phyloP scores from a whole-genome alignment of 495 filamentous ascomycete species.

The Chaetomidium leptoderma region DNA sequence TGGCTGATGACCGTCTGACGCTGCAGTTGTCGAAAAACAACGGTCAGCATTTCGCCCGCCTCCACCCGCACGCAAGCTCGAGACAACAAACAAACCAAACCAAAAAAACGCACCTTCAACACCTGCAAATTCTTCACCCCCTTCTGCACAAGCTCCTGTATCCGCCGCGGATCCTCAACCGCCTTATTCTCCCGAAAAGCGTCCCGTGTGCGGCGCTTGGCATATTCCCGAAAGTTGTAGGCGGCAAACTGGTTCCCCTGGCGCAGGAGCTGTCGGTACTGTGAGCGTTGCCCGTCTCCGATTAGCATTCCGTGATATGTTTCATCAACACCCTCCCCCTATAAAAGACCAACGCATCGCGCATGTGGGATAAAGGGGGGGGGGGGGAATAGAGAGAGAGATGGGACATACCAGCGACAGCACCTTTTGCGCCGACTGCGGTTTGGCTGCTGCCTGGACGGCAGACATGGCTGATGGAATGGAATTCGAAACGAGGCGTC shows the following conservation, averaged over 20 bases:
- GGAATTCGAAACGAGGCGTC: not conserved
- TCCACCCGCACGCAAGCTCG: too few relatives aligned
- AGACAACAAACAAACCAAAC: too few relatives aligned
- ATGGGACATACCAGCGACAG: conserved; percentile 61
- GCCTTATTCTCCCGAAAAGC: conserved; percentile 76
- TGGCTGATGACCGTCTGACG: conserved; percentile 92
- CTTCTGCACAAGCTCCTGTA: conserved; percentile 85
- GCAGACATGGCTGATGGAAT: conserved; percentile 38
- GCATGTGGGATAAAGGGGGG: too few relatives aligned
- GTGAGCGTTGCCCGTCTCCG: not conserved
- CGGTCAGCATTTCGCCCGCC: conserved; percentile 5
- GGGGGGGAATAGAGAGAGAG: conserved; percentile 22
- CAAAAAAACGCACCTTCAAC: conserved; percentile 71
- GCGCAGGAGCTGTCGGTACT: conserved; percentile 92
- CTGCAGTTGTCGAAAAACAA: conserved; percentile 43
- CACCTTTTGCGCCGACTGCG: conserved; percentile 63
- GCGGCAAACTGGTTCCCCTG: conserved; percentile 81
- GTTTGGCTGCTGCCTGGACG: conserved; percentile 48
- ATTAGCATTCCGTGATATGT: not conserved
- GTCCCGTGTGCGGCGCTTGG: conserved; percentile 80
- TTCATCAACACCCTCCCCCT: not conserved
- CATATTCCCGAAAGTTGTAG: conserved; percentile 98
- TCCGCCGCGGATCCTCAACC: conserved; percentile 62
- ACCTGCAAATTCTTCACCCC: conserved; percentile 83
- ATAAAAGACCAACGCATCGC: not conserved